Evolutionary conservation across 2,329 filamentous ascomycete species (phyloP), one percentile per base, ranked within the genome.

Genomic region (Chaetomium strumarium): DNA sequence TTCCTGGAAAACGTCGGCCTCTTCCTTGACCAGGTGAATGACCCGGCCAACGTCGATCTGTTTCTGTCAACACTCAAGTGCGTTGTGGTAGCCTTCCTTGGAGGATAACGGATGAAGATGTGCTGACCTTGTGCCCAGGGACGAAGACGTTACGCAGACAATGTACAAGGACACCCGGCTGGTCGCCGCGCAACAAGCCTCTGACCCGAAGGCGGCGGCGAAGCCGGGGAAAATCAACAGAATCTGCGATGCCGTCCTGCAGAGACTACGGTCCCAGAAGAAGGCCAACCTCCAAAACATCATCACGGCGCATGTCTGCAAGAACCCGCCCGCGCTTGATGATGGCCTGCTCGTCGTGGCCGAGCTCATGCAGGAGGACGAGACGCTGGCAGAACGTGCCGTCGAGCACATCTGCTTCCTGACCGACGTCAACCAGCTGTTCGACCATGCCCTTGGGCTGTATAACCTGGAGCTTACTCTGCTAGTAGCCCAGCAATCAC

Each of bases 401-500:
- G 86, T 96, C 19, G 90, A 96, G 66, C 93, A 99, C 64, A 96
- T 99, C 55, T 97, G 90, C 75, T 99, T 99, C 75, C 78, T 99
- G 39, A 89, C 91, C 0, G 93, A 99, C 68, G 86, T 95, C 42
- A 95, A 96, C 67, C 84, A 84, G 37, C 80, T 99, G 0, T 99
- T 96, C 63, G 89, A 96, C 56, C 85, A 91, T 55, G 88, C 93
- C 0, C 76, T 99, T 2, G 91, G 91, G 1, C 75, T 97, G 2
- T 99, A 99, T 66, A 85, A 97, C 63, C 80, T 99, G 2, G 90
- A 96, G 11, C 81, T 99, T 8, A 85, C 92, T 3, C 76, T 99
- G 11, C 76, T 96, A 6, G 88, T 99, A 12, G 93, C 93, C 0
- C 93, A 99, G 65, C 91, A 96, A 66, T 93, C 91, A 0, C 93